phyloP scores from a whole-genome alignment of 768 basidiomycete species.

The Chiua virens region DNA sequence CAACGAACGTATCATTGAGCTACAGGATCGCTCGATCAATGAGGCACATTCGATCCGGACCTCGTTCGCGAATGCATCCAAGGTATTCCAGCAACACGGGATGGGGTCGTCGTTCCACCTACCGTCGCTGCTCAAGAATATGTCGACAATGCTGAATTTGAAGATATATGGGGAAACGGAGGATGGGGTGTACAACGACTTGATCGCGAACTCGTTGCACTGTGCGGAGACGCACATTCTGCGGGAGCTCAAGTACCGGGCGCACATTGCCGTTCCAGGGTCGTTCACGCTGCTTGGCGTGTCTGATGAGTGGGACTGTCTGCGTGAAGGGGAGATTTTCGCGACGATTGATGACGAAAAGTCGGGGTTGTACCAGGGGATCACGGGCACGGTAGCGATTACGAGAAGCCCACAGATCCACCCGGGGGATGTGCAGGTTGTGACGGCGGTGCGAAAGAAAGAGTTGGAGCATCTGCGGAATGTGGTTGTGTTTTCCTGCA shows the following conservation, averaged over 20 bases:
- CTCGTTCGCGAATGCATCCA: conserved; percentile 37
- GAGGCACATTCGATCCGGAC: conserved; percentile 35
- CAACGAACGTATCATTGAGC: conserved; percentile 29
- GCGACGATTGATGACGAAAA: conserved; percentile 39
- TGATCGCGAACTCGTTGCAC: conserved; percentile 38
- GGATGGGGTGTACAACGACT: conserved; percentile 29
- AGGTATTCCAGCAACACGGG: conserved; percentile 43
- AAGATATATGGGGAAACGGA: conserved; percentile 13
- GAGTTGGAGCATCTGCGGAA: conserved; percentile 42
- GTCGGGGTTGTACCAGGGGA: conserved; percentile 20
- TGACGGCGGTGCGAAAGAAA: conserved; percentile 41
- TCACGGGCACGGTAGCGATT: conserved; percentile 43
- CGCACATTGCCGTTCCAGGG: conserved; percentile 48
- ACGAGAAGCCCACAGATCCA: conserved; percentile 56
- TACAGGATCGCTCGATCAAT: conserved; percentile 40
- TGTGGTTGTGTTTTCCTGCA: conserved; percentile 52
- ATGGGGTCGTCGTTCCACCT: conserved; percentile 47
- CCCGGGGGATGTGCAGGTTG: conserved; percentile 46
- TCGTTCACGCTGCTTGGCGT: conserved; percentile 54
- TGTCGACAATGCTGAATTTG: conserved; percentile 35
- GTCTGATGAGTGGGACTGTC: conserved; percentile 48
- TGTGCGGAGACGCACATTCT: conserved; percentile 46
- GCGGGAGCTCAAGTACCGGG: conserved; percentile 52
- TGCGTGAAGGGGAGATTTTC: conserved; percentile 48
- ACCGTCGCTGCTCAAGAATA: conserved; percentile 41